Conservation (phyloP, 2,329 filamentous ascomycete genomes). For the Trichoderma arundinaceum region DNA sequence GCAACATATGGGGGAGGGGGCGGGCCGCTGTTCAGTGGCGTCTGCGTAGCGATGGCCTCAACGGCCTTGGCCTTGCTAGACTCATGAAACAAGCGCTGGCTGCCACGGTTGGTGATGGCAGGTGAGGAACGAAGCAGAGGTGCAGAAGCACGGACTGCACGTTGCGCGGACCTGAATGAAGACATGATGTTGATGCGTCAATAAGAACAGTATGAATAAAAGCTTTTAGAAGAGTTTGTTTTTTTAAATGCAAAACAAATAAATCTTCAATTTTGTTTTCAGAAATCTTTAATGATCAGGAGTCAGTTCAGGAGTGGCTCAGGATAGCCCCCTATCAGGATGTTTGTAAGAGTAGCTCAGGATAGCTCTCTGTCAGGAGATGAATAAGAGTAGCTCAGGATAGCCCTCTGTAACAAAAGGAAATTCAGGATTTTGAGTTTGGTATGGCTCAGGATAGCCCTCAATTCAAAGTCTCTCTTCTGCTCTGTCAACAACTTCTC, state of each 20-base stretch:
- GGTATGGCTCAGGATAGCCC: slow-evolving; percentile 35
- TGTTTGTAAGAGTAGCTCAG: slow-evolving; percentile 35
- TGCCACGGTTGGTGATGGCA: slow-evolving; percentile 11
- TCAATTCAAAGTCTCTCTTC: slow-evolving; percentile 23
- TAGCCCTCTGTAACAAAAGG: slow-evolving; percentile 32
- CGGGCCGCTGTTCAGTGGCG: slow-evolving; percentile 19
- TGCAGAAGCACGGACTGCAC: slow-evolving; percentile 33
- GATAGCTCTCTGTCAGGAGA: slow-evolving; percentile 35
- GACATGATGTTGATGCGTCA: slow-evolving; percentile 31
- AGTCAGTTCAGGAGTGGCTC: slow-evolving; percentile 34
- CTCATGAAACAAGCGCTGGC: slow-evolving; percentile 36
- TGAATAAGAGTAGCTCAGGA: slow-evolving; percentile 33
- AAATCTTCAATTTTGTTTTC: slow-evolving; percentile 31
- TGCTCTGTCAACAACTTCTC: slow-evolving; percentile 4
- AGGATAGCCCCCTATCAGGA: slow-evolving; percentile 36
- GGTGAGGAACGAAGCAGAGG: slow-evolving; percentile 29
- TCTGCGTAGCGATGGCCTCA: slow-evolving; percentile 33
- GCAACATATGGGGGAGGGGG: slow-evolving; percentile 24
- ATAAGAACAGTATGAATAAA: background rate
- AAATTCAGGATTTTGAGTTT: slow-evolving; percentile 31
- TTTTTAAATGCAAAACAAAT: slow-evolving; percentile 17
- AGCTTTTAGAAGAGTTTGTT: slow-evolving; percentile 22
- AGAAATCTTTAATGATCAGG: slow-evolving; percentile 30
- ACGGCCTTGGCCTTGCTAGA: slow-evolving; percentile 36
- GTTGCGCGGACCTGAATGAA: slow-evolving; percentile 31